These are phyloP conservation scores for Yamadazyma sp. DNA, from an alignment of 805 yeast species.

Conservation along the genomic window DNA sequence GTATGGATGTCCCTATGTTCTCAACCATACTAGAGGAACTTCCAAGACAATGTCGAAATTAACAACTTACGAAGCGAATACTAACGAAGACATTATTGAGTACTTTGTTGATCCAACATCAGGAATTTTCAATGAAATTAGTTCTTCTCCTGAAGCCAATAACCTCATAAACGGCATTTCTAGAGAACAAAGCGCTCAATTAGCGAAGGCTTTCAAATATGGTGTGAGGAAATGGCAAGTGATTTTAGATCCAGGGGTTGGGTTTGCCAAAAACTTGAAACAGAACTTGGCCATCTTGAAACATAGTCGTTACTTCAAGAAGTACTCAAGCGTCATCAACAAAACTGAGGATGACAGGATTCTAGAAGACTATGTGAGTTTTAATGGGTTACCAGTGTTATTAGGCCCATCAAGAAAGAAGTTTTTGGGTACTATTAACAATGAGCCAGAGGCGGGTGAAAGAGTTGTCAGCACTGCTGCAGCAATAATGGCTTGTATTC, in stretches of 20 bases:
- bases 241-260: slow-evolving; percentile 91
- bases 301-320: slow-evolving; percentile 47
- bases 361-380: slow-evolving; percentile 34
- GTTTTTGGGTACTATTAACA: slow-evolving; percentile 76
- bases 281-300: slow-evolving; percentile 72
- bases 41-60: slow-evolving; percentile 68
- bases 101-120: slow-evolving; percentile 27
- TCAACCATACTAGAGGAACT: slow-evolving; percentile 85
- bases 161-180: slow-evolving; percentile 57
- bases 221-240: slow-evolving; percentile 91
- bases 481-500: slow-evolving; percentile 68
- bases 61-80: slow-evolving; percentile 50
- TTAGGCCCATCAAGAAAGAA: slow-evolving; percentile 88
- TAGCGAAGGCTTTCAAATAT: slow-evolving; percentile 51
- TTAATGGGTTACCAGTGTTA: slow-evolving; percentile 62
- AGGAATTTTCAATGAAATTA: slow-evolving; percentile 18
- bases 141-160: slow-evolving; percentile 21
- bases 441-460: slow-evolving; percentile 53
- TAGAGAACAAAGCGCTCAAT: slow-evolving; percentile 59
- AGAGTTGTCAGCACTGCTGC: slow-evolving; percentile 79
- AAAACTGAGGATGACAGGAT: slow-evolving; percentile 15
- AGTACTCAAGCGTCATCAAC: slow-evolving; percentile 38
- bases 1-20: slow-evolving; percentile 70
- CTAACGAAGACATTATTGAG: slow-evolving; percentile 38
- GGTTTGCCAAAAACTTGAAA: slow-evolving; percentile 81